Percentiles rank a stretch among this genome's conserved stretches.
phyloP scores from a whole-genome alignment of 2,329 filamentous ascomycete genomes.

The Juglanconis juglandina region DNA sequence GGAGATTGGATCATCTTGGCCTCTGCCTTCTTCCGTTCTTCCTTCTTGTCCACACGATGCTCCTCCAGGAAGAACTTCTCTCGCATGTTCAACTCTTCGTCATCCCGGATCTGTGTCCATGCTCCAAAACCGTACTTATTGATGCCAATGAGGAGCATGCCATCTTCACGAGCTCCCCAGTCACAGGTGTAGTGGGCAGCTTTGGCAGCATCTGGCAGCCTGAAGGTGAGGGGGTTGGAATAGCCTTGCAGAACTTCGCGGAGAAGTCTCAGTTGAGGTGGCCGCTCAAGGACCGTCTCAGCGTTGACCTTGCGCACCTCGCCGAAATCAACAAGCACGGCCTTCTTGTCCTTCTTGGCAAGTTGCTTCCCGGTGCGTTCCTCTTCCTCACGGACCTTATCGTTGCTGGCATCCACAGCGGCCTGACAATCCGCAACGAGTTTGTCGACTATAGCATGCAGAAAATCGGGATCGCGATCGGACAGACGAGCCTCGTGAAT shows the following conservation, averaged over 20 bases:
- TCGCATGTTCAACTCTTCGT: constrained; percentile 75
- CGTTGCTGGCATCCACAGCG: constrained; percentile 64
- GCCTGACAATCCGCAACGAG: constrained; percentile 59
- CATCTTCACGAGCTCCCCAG: constrained; percentile 92
- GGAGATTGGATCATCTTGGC: constrained; percentile 85
- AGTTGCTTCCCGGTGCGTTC: constrained; percentile 76
- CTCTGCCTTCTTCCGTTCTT: constrained; percentile 76
- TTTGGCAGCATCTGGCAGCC: constrained; percentile 87
- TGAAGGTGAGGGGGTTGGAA: constrained; percentile 74
- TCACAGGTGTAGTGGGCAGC: constrained; percentile 84
- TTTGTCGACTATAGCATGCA: constrained; percentile 72
- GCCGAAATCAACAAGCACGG: constrained; percentile 89
- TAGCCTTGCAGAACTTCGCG: constrained; percentile 66
- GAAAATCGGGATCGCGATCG: constrained; percentile 76
- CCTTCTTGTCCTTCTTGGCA: constrained; percentile 97
- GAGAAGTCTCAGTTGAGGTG: constrained; percentile 81
- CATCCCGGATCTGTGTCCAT: constrained; percentile 92
- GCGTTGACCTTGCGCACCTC: constrained; percentile 94
- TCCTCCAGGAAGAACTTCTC: constrained; percentile 97
- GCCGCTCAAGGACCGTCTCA: constrained; percentile 88
- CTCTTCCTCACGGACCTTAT: constrained; percentile 74
- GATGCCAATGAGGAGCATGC: constrained; percentile 94
- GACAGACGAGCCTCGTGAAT: constrained; percentile 80
- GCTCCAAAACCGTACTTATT: constrained; percentile 91
- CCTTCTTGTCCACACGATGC: constrained; percentile 96